A percentile compares a stretch with the other conserved stretches of the same genome.
These are phyloP conservation scores for Ailanthus altissimus DNA, from an alignment of 345 rosid species.

Conservation along the genomic window DNA sequence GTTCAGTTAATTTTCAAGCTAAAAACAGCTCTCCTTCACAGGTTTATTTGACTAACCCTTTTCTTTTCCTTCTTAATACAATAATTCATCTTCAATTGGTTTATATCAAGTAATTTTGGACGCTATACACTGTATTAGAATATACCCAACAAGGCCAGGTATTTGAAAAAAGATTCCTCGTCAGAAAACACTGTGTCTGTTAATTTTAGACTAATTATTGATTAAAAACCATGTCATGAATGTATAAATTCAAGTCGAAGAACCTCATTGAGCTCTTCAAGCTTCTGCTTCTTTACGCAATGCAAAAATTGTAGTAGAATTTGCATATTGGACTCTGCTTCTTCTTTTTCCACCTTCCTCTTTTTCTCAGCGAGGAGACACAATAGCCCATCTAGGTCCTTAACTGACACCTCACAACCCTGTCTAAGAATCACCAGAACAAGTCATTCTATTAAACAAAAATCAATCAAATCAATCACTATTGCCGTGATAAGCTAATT, in stretches of 20 bases:
- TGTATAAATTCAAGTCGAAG: conserved; percentile 10
- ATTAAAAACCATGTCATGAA: not conserved
- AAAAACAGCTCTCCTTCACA: not conserved
- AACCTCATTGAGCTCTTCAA: conserved; percentile 45
- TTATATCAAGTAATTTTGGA: too few relatives aligned
- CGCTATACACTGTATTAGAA: not conserved
- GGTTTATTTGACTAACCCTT: not conserved
- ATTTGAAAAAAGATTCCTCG: not conserved
- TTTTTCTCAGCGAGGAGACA: conserved; percentile 41
- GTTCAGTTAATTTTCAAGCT: not conserved
- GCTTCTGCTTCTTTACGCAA: conserved; percentile 42
- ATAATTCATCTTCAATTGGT: not conserved
- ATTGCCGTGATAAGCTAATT: not conserved
- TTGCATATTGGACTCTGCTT: conserved; percentile 44
- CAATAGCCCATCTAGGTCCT: conserved; percentile 43
- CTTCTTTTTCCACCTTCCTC: conserved; percentile 43
- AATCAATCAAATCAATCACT: not conserved
- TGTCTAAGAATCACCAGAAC: conserved; percentile 38
- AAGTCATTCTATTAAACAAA: conserved; percentile 20
- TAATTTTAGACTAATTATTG: not conserved
- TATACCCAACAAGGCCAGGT: not conserved
- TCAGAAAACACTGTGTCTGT: not conserved
- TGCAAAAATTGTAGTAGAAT: conserved; percentile 43
- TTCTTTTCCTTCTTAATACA: not conserved
- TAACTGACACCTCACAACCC: conserved; percentile 47